Conservation (phyloP, 2,329 filamentous ascomycete species). For the Aspergillus awamori region DNA sequence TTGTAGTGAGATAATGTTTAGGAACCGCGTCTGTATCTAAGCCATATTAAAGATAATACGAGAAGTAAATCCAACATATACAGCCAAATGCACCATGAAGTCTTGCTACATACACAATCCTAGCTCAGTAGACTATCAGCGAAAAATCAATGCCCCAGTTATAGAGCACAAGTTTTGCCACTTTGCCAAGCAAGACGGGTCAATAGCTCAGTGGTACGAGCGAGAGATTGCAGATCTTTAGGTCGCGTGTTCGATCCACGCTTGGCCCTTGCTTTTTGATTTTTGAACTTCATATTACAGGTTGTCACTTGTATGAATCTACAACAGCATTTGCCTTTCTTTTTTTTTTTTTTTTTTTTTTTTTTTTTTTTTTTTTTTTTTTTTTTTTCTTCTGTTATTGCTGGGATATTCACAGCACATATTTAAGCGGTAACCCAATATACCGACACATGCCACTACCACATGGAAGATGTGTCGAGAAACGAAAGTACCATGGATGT, state of each 20-base stretch:
- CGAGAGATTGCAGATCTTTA: slow-evolving; percentile 12
- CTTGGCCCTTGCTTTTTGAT: slow-evolving; percentile 7
- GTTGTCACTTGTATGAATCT: too few relatives aligned
- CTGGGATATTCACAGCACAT: too few relatives aligned
- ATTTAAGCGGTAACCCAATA: too few relatives aligned
- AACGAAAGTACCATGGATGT: too few relatives aligned
- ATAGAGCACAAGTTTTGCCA: background rate
- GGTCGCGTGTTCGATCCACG: slow-evolving; percentile 12
- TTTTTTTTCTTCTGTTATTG: too few relatives aligned
- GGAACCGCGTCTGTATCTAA: too few relatives aligned
- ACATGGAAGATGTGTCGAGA: too few relatives aligned
- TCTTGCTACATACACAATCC: background rate
- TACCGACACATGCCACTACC: too few relatives aligned
- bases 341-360: too few relatives aligned
- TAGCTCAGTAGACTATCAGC: background rate
- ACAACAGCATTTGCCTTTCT: too few relatives aligned
- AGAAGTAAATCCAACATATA: background rate
- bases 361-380: too few relatives aligned
- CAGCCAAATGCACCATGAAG: background rate
- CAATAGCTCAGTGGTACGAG: slow-evolving; percentile 13
- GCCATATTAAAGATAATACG: background rate
- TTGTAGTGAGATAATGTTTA: too few relatives aligned
- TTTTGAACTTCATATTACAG: background rate
- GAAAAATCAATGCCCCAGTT: background rate
- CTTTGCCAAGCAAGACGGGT: background rate